Evolutionary conservation across 495 filamentous ascomycete genomes (phyloP), one percentile per base, ranked within the genome.

Genomic region (Aspergillus ellipticus): DNA sequence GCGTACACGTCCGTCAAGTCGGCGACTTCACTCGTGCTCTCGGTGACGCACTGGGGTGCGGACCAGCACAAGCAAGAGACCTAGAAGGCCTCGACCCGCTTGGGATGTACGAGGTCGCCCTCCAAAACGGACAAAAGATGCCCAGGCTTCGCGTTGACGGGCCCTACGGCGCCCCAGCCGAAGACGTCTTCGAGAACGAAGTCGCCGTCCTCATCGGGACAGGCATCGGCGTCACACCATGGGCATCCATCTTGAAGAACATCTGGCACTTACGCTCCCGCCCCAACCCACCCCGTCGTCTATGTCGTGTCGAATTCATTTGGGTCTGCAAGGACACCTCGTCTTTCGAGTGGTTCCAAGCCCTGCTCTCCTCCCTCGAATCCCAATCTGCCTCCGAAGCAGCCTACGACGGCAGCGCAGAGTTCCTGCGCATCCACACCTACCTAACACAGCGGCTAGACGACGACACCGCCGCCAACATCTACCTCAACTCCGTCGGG

Each of bases 281-380:
- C 28, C 90, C 90, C 13, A 90, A 96, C 70, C 87, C 89, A 24
- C 91, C 92, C 0, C 85, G 82, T 28, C 89, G 95, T 66, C 82
- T 99, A 39, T 86, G 92, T 50, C 86, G 94, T 69, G 92, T 99
- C 16, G 94, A 99, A 69, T 97, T 99, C 72, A 96, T 97, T 77
- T 99, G 94, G 94, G 86, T 97, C 53, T 97, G 95, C 81, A 95
- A 88, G 69, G 93, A 98, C 64, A 97, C 92, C 2, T 84, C 79
- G 35, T 96, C 93, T 0, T 98, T 98, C 68, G 94, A 97, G 75
- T 98, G 94, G 94, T 98, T 98, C 76, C 95, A 98, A 69, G 87
- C 87, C 10, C 86, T 98, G 4, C 83, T 98, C 10, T 89, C 87
- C 5, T 92, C 88, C 0, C 86, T 99, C n/a, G 94, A 99, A 65